Conservation (phyloP, 768 basidiomycete species). For the Suillus tomentosus region DNA sequence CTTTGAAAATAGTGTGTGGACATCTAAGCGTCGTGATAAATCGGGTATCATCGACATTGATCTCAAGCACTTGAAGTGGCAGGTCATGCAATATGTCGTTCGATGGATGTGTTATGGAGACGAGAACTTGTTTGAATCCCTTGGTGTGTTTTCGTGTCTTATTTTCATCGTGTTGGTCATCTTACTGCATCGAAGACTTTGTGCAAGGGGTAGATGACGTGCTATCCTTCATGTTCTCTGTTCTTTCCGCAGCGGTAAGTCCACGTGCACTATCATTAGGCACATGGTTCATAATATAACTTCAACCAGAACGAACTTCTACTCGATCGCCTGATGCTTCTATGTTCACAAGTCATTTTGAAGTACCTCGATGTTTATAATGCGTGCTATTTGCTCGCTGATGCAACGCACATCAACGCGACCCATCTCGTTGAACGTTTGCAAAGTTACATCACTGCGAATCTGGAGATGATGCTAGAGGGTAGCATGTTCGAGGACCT, state of each 20-base stretch:
- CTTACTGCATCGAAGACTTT: conserved; percentile 50
- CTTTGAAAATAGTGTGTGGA: conserved; percentile 86
- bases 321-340: conserved; percentile 77
- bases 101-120: conserved; percentile 76
- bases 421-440: conserved; percentile 65
- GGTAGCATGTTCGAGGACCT: conserved; percentile 78
- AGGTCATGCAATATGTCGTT: conserved; percentile 74
- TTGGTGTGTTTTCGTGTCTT: conserved; percentile 49
- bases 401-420: conserved; percentile 81
- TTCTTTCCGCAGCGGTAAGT: conserved; percentile 82
- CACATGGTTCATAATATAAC: neutral
- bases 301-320: conserved; percentile 76
- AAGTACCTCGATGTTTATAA: conserved; percentile 70
- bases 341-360: conserved; percentile 81
- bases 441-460: conserved; percentile 77
- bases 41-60: conserved; percentile 62
- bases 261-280: neutral
- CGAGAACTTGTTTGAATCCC: conserved; percentile 68
- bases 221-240: conserved; percentile 83
- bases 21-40: conserved; percentile 54
- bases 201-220: conserved; percentile 68
- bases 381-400: conserved; percentile 75
- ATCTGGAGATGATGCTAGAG: conserved; percentile 88
- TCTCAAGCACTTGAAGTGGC: conserved; percentile 72
- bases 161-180: conserved; percentile 1